Evolutionary conservation across 805 yeast species (phyloP), one percentile per base, ranked within the genome.

Genomic region (Maudiozyma barnettii): DNA sequence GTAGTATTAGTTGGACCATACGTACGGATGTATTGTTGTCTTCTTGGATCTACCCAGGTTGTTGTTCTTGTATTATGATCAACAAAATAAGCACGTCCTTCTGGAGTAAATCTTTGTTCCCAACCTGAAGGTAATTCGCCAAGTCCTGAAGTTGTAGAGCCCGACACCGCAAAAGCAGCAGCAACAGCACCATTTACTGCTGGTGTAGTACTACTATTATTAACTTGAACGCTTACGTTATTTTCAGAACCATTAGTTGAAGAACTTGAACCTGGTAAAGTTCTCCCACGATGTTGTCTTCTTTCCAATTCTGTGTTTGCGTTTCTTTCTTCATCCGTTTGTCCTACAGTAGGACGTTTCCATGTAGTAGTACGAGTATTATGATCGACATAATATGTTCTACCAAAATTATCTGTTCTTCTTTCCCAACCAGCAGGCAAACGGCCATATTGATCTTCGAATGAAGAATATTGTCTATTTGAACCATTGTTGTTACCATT

Each of bases 21-120:
- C 51, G 95, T 88, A 65, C 97, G 84, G 58, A 93, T 93, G 67
- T 88, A 93, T 71, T 93, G 99, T 70, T 93, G 99, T 68, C 99
- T 81, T 69, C 99, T 80, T 54, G 99, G 99, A 67, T 93, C 99
- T 42, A 93, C 99, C 99, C 99, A 93, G 12, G 99, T 93, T 3
- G 99, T 93, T 1, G 99, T 93, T 67, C 99, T 79, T n/a, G 99
- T 93, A 67, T 93, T 93, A 71, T 93, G 99, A 67, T 93, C 99
- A 43, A 93, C 99, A 66, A 90, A 93, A 69, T 93, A 93, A 7
- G 98, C 95, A 64, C 99, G 80, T 37, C 99, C 99, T 69, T 93
- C 99, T 23, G 95, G 95, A 6, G 99, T 93, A 59, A 85, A 84
- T 54, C 99, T 76, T 71, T 91, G 98, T 69, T 93, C 99, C 99